phyloP scores from a whole-genome alignment of 2,329 filamentous ascomycete species.

The Metarhizium brunneum region DNA sequence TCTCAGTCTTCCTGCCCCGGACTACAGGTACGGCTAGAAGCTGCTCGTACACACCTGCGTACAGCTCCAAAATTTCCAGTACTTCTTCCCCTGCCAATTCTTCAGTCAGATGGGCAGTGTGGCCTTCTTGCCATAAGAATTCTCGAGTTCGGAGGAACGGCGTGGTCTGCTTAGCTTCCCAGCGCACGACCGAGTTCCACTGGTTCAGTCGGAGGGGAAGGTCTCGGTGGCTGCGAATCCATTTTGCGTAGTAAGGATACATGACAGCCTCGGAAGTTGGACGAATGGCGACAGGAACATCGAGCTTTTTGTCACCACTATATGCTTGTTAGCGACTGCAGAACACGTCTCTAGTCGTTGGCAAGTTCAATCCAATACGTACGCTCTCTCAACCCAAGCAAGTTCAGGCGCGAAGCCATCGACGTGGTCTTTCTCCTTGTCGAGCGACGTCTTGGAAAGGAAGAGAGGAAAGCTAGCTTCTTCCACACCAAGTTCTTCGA shows the following conservation, averaged over 20 bases:
- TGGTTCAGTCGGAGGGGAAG: conserved; percentile 92
- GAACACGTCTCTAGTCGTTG: not conserved
- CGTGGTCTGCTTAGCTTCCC: conserved; percentile 93
- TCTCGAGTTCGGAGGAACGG: conserved; percentile 86
- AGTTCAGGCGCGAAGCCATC: conserved; percentile 96
- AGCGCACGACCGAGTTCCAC: conserved; percentile 88
- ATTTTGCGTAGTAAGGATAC: conserved; percentile 93
- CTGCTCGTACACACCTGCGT: conserved; percentile 86
- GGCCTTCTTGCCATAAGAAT: conserved; percentile 97
- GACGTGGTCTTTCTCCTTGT: conserved; percentile 88
- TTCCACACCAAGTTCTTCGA: conserved; percentile 85
- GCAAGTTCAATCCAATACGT: conserved; percentile 21
- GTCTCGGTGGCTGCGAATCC: conserved; percentile 94
- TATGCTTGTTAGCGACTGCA: not conserved
- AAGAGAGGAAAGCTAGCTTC: conserved; percentile 97
- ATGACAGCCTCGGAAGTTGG: conserved; percentile 71
- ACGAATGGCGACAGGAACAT: conserved; percentile 63
- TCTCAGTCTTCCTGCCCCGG: conserved; percentile 89
- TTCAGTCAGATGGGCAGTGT: conserved; percentile 81
- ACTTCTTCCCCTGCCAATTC: conserved; percentile 77
- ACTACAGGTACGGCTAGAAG: conserved; percentile 92
- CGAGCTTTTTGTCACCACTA: conserved; percentile 85
- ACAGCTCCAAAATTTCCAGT: conserved; percentile 84
- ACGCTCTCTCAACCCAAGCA: conserved; percentile 81
- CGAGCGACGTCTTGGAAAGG: conserved; percentile 80